Evolutionary conservation across 495 filamentous ascomycete genomes (phyloP).

Genomic region (Platismatia glauca): DNA sequence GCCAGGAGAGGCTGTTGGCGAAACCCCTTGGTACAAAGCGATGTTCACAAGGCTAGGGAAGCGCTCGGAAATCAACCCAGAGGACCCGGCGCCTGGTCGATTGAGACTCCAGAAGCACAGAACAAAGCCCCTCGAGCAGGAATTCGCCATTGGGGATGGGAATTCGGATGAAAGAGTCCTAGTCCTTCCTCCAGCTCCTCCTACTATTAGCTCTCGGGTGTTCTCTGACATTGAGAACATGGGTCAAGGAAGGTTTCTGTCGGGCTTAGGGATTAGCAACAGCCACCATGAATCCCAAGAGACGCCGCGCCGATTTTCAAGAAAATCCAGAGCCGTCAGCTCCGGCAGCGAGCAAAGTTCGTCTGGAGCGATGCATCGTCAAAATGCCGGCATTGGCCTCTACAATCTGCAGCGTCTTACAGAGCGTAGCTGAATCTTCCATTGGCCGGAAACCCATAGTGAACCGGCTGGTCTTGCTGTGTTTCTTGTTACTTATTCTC

Average conservation of each 20-base stretch:
- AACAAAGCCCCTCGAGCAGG: background rate
- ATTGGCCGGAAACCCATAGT: background rate
- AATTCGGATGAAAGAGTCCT: background rate
- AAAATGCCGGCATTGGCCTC: constrained; percentile 25
- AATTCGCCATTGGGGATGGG: background rate
- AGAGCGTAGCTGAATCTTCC: background rate
- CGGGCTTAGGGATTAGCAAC: background rate
- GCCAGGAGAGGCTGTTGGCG: background rate
- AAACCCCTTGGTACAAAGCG: background rate
- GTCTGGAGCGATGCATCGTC: background rate
- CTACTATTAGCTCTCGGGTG: background rate
- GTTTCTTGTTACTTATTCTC: background rate
- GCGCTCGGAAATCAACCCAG: background rate
- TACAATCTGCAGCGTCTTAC: background rate
- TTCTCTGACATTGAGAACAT: constrained; percentile 5
- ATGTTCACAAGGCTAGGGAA: background rate
- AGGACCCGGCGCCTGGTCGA: background rate
- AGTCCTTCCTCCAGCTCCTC: constrained; percentile 2
- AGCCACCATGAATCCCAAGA: constrained; percentile 8
- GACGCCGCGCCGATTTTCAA: constrained; percentile 5
- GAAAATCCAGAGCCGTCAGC: background rate
- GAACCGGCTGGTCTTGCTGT: background rate
- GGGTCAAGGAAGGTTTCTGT: constrained; percentile 5
- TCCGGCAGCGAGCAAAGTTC: constrained; percentile 1
- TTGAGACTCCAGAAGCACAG: background rate